phyloP scores from a whole-genome alignment of 2,329 filamentous ascomycete genomes.

The Diaporthe sp. region DNA sequence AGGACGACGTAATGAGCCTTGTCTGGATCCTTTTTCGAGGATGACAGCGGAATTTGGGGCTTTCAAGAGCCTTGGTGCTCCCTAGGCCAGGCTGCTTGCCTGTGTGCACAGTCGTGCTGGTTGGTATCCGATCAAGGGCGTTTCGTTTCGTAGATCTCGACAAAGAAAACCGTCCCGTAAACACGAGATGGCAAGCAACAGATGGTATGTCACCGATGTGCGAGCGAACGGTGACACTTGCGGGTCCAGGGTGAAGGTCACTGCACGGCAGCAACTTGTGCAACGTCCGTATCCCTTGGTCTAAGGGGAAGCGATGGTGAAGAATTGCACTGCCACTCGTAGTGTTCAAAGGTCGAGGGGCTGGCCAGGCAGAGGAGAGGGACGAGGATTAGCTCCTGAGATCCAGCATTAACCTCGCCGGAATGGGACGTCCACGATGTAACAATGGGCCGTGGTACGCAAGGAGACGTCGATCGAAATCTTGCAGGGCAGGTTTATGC shows the following conservation, averaged over 20 bases:
- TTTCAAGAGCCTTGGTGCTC: neutral
- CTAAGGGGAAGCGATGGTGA: neutral
- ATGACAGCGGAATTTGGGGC: neutral
- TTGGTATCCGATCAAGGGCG: conserved; percentile 24
- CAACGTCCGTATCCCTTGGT: conserved; percentile 31
- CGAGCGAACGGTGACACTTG: neutral
- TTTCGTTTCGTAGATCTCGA: conserved; percentile 35
- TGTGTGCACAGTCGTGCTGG: neutral
- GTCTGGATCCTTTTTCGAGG: neutral
- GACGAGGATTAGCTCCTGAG: conserved; percentile 18
- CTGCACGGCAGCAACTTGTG: conserved; percentile 28
- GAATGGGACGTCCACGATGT: neutral
- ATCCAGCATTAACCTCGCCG: conserved; percentile 15
- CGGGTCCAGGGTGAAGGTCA: neutral
- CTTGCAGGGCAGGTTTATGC: conserved; percentile 8
- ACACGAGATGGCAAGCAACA: conserved; percentile 35
- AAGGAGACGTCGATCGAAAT: conserved; percentile 29
- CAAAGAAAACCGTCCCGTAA: conserved; percentile 12
- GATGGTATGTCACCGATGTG: neutral
- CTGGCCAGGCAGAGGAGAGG: neutral
- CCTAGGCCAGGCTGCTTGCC: neutral
- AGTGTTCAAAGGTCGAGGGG: neutral
- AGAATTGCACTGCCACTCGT: neutral
- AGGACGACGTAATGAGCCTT: conserved; percentile 9
- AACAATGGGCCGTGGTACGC: neutral